Evolutionary conservation across 179 eudicot genomes (phyloP).

Genomic region (Spinacia oleracea): DNA sequence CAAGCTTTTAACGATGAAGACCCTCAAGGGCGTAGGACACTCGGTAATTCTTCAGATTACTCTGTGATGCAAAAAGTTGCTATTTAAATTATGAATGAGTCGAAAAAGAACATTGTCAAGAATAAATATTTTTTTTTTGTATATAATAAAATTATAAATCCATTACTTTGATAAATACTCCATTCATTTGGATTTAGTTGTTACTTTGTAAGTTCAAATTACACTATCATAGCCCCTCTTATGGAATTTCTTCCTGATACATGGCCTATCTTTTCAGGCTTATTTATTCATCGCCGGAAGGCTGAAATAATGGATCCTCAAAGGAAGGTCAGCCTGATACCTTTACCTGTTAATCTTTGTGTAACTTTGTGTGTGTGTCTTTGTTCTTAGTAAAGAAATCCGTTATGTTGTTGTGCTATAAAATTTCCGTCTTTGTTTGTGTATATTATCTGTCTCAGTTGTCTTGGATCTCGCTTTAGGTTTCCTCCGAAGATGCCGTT

Average conservation of each 20-base stretch:
- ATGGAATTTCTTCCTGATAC: conserved; percentile 6
- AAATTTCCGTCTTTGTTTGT: not conserved
- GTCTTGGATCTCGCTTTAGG: not conserved
- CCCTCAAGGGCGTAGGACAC: conserved; percentile 98
- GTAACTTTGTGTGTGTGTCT: not conserved
- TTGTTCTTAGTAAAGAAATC: not conserved
- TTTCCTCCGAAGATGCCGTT: not conserved
- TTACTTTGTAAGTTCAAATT: not conserved
- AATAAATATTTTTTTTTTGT: not conserved
- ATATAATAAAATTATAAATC: not conserved
- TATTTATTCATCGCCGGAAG: conserved; percentile 96
- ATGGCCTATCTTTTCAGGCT: conserved; percentile 48
- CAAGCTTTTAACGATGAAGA: conserved; percentile 99
- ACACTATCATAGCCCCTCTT: not conserved
- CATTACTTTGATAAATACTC: not conserved
- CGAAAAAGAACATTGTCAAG: not conserved
- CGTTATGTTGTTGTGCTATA: not conserved
- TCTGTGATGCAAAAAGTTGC: not conserved
- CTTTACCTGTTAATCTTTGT: not conserved
- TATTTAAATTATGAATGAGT: not conserved
- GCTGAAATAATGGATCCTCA: conserved; percentile 74
- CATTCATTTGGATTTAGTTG: not conserved
- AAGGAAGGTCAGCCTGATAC: conserved; percentile 64
- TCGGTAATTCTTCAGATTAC: conserved; percentile 50
- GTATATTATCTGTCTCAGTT: not conserved